These are phyloP conservation scores for Erysimum cheiranthoides DNA, from an alignment of 345 rosid species.

Conservation along the genomic window DNA sequence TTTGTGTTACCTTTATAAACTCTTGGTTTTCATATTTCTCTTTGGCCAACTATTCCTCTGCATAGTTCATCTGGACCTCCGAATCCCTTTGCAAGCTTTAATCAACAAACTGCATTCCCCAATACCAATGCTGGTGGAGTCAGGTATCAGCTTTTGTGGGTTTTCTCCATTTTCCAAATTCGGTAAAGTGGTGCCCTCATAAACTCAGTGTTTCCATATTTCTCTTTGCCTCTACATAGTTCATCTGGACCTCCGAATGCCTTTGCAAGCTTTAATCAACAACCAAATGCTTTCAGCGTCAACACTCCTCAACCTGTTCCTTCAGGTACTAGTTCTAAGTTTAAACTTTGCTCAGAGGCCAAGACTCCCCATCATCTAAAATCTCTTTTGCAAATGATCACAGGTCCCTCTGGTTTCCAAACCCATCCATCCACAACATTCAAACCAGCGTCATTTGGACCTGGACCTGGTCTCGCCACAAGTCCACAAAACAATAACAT, in stretches of 20 bases:
- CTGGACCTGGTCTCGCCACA: conserved; percentile 40
- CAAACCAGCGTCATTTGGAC: conserved; percentile 47
- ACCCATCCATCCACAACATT: conserved; percentile 25
- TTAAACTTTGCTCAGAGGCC: conserved; percentile 1
- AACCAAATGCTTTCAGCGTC: conserved; percentile 44
- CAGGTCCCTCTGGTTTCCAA: conserved; percentile 45
- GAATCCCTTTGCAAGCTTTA: conserved; percentile 49
- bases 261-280: conserved; percentile 53
- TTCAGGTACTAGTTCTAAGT: conserved; percentile 38
- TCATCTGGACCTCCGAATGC: conserved; percentile 54
- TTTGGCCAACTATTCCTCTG: conserved; percentile 49
- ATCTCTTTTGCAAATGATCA: conserved; percentile 32
- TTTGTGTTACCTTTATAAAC: conserved; percentile 1
- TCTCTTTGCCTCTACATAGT: conserved; percentile 50
- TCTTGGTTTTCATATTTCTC: conserved; percentile 21
- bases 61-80: conserved; percentile 55
- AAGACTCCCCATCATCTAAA: conserved; percentile 15
- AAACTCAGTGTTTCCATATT: conserved; percentile 11
- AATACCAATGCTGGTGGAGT: conserved; percentile 47
- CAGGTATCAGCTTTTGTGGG: conserved; percentile 42
- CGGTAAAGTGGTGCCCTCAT: background rate
- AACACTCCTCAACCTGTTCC: conserved; percentile 44
- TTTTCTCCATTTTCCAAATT: conserved; percentile 25
- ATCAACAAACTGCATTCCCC: conserved; percentile 53
- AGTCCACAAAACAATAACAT: conserved; percentile 39